Evolutionary conservation across 176 grass and related monocot genomes (phyloP).

Genomic region (Stipa capillata): DNA sequence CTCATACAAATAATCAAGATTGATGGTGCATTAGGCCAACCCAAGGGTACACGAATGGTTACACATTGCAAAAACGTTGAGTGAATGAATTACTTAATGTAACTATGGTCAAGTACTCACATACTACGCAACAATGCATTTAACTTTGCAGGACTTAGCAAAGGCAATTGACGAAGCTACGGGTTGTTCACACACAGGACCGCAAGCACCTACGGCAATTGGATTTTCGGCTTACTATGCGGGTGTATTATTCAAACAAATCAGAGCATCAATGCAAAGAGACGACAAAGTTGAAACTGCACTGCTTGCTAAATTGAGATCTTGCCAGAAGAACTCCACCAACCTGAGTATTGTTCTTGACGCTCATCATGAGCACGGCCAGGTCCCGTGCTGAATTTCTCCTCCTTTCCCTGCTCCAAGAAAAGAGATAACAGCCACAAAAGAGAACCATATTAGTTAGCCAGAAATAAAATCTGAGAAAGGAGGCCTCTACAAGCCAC

Average conservation of each 20-base stretch:
- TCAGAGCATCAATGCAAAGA: not conserved
- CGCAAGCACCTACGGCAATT: not conserved
- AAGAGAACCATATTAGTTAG: not conserved
- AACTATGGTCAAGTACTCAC: no score
- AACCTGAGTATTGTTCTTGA: conserved; percentile 59
- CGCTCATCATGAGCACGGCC: no score
- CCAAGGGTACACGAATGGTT: not conserved
- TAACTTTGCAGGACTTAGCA: not conserved
- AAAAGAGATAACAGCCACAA: not conserved
- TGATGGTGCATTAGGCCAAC: not conserved
- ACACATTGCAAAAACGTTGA: not conserved
- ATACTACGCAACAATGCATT: not conserved
- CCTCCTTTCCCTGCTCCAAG: conserved; percentile 30
- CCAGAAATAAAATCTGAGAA: not conserved
- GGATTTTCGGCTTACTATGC: no score
- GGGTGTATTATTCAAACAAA: not conserved
- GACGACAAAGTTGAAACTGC: not conserved
- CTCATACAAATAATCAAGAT: not conserved
- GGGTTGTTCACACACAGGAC: not conserved
- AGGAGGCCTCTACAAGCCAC: not conserved
- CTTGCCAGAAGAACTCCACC: not conserved
- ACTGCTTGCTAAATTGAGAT: not conserved
- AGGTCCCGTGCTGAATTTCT: conserved; percentile 54
- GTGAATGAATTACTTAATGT: not conserved
- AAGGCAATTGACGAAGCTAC: not conserved